These are phyloP conservation scores for Podospora appendiculata DNA, from an alignment of 495 filamentous ascomycete species.

Conservation along the genomic window DNA sequence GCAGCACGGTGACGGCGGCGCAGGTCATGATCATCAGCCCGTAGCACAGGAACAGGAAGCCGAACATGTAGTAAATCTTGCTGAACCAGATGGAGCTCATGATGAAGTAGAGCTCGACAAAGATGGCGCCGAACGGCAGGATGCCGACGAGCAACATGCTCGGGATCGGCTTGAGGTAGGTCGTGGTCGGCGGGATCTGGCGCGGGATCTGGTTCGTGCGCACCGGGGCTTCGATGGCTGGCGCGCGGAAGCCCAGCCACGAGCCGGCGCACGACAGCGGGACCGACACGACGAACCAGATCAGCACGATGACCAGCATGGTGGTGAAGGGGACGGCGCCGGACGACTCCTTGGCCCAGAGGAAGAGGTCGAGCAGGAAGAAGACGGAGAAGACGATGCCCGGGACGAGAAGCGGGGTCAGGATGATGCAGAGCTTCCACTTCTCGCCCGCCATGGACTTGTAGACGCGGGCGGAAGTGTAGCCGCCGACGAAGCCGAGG, in stretches of 20 bases:
- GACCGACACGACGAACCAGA: conserved; percentile 95
- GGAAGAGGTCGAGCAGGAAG: conserved; percentile 92
- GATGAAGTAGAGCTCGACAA: conserved; percentile 97
- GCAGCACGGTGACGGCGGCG: conserved; percentile 81
- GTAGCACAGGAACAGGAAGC: conserved; percentile 96
- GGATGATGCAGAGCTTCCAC: conserved; percentile 88
- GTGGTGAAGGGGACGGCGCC: conserved; percentile 95
- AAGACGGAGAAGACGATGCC: conserved; percentile 81
- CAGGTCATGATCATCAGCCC: conserved; percentile 95
- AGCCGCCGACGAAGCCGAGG: conserved; percentile 89
- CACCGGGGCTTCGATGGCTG: conserved; percentile 66
- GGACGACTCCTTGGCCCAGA: conserved; percentile 83
- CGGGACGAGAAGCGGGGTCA: conserved; percentile 81
- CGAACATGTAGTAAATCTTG: conserved; percentile 99
- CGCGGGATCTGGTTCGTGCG: conserved; percentile 97
- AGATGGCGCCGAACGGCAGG: conserved; percentile 91
- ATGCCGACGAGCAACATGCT: conserved; percentile 86
- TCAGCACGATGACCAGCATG: conserved; percentile 85
- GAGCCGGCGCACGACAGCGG: conserved; percentile 84
- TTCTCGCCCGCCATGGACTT: conserved; percentile 84
- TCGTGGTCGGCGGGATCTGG: conserved; percentile 78
- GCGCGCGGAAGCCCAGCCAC: conserved; percentile 76
- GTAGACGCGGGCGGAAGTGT: conserved; percentile 81
- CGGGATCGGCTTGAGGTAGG: conserved; percentile 75
- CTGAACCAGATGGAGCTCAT: conserved; percentile 96